Percentiles rank a stretch among this genome's conserved stretches.
Evolutionary conservation across 2,329 filamentous ascomycete genomes (phyloP).

Genomic region (Teratosphaeriaceae sp.): DNA sequence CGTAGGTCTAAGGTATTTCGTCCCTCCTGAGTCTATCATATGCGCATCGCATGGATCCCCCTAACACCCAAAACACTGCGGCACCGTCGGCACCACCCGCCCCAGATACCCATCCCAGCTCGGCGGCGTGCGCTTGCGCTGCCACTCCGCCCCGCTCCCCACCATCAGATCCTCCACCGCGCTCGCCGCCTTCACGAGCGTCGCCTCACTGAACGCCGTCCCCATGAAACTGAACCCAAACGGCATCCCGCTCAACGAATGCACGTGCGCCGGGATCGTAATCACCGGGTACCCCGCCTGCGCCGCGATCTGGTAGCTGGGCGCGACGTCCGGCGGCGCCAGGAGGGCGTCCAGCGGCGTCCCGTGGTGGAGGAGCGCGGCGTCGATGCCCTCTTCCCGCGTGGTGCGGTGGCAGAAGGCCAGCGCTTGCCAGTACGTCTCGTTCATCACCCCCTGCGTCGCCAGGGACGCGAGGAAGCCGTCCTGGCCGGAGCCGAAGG

Average conservation of each 20-base stretch:
- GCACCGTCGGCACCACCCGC: constrained; percentile 29
- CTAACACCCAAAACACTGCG: constrained; percentile 3
- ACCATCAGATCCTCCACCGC: constrained; percentile 36
- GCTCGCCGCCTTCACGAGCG: constrained; percentile 32
- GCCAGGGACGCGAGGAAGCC: constrained; percentile 58
- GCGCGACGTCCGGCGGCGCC: constrained; percentile 51
- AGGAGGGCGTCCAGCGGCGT: constrained; percentile 54
- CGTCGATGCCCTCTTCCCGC: constrained; percentile 62
- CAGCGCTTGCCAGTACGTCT: constrained; percentile 62
- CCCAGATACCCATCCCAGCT: constrained; percentile 32
- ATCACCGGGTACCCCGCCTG: constrained; percentile 70
- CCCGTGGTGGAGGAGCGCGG: constrained; percentile 44
- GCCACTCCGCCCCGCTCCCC: constrained; percentile 9
- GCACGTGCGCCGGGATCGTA: constrained; percentile 58
- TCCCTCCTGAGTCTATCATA: no score
- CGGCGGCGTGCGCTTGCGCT: constrained; percentile 30
- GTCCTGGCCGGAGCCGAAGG: constrained; percentile 65
- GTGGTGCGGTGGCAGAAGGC: constrained; percentile 52
- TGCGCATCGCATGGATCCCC: no score
- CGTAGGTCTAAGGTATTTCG: no score
- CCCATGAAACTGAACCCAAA: constrained; percentile 36
- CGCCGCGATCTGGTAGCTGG: constrained; percentile 59
- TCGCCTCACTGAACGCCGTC: constrained; percentile 28
- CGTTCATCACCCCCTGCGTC: constrained; percentile 54
- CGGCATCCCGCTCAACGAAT: constrained; percentile 42